A percentile compares a stretch with the other conserved stretches of the same genome.
These are phyloP conservation scores for Suhomyces panamericanus DNA, from an alignment of 1,139 yeast species.

Conservation along the genomic window DNA sequence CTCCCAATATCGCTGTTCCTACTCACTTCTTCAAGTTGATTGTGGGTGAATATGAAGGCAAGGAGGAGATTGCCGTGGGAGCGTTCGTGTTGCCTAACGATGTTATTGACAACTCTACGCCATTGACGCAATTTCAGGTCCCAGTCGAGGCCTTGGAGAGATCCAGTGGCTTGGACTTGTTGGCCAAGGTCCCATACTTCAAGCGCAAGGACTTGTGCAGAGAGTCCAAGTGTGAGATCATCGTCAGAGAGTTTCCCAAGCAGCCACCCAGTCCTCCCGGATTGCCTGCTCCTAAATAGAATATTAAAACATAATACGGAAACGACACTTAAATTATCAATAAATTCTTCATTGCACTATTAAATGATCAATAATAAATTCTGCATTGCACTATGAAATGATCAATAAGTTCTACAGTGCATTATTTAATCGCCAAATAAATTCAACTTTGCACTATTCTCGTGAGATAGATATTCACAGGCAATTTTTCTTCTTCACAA, in stretches of 20 bases:
- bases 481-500: no score
- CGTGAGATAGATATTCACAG: no score
- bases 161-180: slow-evolving; percentile 78
- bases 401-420: no score
- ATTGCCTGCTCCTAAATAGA: slow-evolving; percentile 19
- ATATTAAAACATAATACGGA: no score
- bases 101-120: slow-evolving; percentile 64
- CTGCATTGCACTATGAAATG: no score
- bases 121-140: slow-evolving; percentile 75
- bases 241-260: slow-evolving; percentile 77
- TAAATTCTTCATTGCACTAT: no score
- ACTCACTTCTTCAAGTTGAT: slow-evolving; percentile 92
- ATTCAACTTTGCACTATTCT: no score
- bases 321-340: no score
- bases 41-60: slow-evolving; percentile 67
- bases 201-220: slow-evolving; percentile 70
- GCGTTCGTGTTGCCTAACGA: slow-evolving; percentile 94
- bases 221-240: slow-evolving; percentile 76
- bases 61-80: slow-evolving; percentile 67
- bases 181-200: slow-evolving; percentile 63
- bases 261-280: slow-evolving; percentile 36
- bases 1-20: slow-evolving; percentile 96
- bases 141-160: slow-evolving; percentile 89
- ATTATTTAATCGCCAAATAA: no score
- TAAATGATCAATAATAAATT: no score